Evolutionary conservation across 2,329 filamentous ascomycete species (phyloP), one percentile per base, ranked within the genome.

Genomic region (Fusarium sp.): DNA sequence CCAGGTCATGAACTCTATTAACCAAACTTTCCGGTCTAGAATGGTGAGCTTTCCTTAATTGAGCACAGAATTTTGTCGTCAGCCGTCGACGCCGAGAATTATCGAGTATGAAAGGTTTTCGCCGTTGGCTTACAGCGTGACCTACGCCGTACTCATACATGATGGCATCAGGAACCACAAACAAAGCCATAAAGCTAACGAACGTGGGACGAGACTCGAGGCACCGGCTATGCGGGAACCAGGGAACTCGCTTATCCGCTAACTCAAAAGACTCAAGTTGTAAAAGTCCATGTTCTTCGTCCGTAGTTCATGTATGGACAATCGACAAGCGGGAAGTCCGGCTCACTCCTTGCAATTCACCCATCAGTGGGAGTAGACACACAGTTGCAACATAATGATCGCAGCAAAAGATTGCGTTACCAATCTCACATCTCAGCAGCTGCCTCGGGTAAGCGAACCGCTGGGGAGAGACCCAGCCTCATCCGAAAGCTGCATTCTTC

Each of bases 211-310:
- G 39, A 61, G 53, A 30, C 39, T 70, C 26, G 36, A 67, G 54
- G 71, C 72, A 77, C 62, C 70, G 72, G 62, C 75, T 72, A 76
- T 58, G 63, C 75, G 75, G 75, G 74, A 77, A 35, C 61, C 64
- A 74, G 68, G 61, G 56, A 68, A 51, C 61, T 75, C 55, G 48
- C 60, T 76, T 59, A 22, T 61, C 71, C 48, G 58, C 61, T 71
- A 76, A 65, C 73, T 65, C 44, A 28, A 75, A 63, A 53, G 58
- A 64, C 61, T 28, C 60, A 36, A 65, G 55, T 50, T 55, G 44
- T 64, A 54, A 26, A 72, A 67, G 62, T 69, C 51, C 55, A 56
- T 42, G 41, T 61, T 41, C 50, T 68, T 58, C 33, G 51, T 64
- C 56, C 69, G 36, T 30, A 51, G 24, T n/a, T 30, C 11, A 14